A percentile compares a stretch with the other conserved stretches of the same genome.
phyloP scores from a whole-genome alignment of 2,329 filamentous ascomycete genomes.

The Trichophyton rubrum region DNA sequence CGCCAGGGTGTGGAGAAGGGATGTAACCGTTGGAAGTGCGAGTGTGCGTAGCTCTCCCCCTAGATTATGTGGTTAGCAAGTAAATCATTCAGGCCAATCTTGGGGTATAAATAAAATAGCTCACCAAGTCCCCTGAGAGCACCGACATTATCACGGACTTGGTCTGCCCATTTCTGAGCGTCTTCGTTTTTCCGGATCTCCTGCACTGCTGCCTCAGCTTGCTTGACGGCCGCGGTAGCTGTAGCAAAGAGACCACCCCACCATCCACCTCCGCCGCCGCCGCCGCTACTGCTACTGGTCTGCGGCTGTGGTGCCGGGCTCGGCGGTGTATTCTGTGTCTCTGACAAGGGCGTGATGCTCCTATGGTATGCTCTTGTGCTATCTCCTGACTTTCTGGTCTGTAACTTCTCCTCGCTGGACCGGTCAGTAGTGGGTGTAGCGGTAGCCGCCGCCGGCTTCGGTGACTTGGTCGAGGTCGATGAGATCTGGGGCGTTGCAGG shows the following conservation, averaged over 20 bases:
- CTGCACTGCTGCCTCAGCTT: slow-evolving; percentile 83
- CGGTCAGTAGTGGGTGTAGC: slow-evolving; percentile 34
- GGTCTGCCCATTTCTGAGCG: slow-evolving; percentile 89
- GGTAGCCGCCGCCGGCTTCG: slow-evolving; percentile 19
- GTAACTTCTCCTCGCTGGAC: slow-evolving; percentile 52
- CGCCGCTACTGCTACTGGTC: too few relatives aligned
- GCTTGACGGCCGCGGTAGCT: slow-evolving; percentile 62
- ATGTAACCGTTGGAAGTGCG: slow-evolving; percentile 87
- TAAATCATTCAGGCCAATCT: not conserved
- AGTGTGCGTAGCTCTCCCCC: slow-evolving; percentile 77
- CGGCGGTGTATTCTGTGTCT: slow-evolving; percentile 42
- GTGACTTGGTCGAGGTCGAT: slow-evolving; percentile 39
- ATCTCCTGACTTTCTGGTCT: slow-evolving; percentile 61
- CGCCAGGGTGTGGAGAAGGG: slow-evolving; percentile 85
- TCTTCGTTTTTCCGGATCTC: slow-evolving; percentile 95
- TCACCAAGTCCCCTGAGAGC: slow-evolving; percentile 61
- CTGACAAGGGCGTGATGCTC: slow-evolving; percentile 50
- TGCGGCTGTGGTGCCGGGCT: slow-evolving; percentile 37
- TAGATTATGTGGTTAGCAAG: slow-evolving; percentile 27
- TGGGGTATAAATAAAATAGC: slow-evolving; percentile 21
- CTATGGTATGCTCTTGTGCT: slow-evolving; percentile 59
- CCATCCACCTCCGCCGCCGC: slow-evolving; percentile 56
- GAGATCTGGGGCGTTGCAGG: slow-evolving; percentile 65
- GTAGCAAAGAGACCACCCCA: slow-evolving; percentile 80
- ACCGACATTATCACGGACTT: slow-evolving; percentile 79